Percentiles rank a stretch among this genome's conserved stretches.
phyloP scores from a whole-genome alignment of 106 monocot genomes.

The Iris macrosiphon region DNA sequence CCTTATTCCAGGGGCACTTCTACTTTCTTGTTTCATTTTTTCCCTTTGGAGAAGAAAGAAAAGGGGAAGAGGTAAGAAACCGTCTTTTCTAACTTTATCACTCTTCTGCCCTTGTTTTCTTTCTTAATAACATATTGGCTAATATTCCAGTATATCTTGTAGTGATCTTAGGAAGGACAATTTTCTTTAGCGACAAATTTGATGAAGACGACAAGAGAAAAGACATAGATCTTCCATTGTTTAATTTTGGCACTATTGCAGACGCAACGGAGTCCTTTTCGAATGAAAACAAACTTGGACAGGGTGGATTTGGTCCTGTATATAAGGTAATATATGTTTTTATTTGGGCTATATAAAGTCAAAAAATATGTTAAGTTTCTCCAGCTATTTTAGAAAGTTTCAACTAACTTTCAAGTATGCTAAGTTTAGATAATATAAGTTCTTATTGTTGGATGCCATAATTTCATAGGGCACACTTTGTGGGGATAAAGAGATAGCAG shows the following conservation, averaged over 20 bases:
- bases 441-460: background rate
- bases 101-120: background rate
- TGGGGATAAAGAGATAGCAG: constrained; percentile 19
- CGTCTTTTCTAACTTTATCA: background rate
- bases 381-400: no score
- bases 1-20: background rate
- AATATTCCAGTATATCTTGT: background rate
- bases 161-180: background rate
- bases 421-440: background rate
- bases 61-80: constrained; percentile 5
- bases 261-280: constrained; percentile 28
- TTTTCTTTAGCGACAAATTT: background rate
- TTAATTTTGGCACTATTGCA: constrained; percentile 14
- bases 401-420: background rate
- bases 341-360: constrained; percentile 5
- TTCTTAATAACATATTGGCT: background rate
- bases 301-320: constrained; percentile 37
- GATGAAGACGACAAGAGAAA: background rate
- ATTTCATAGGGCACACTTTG: constrained; percentile 14
- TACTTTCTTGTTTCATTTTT: constrained; percentile 3
- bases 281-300: constrained; percentile 15
- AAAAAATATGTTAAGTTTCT: no score
- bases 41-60: constrained; percentile 10
- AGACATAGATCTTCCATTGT: constrained; percentile 13
- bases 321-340: constrained; percentile 16